phyloP scores from a whole-genome alignment of 306 rosid species.

The Citrullus mucosospermus region DNA sequence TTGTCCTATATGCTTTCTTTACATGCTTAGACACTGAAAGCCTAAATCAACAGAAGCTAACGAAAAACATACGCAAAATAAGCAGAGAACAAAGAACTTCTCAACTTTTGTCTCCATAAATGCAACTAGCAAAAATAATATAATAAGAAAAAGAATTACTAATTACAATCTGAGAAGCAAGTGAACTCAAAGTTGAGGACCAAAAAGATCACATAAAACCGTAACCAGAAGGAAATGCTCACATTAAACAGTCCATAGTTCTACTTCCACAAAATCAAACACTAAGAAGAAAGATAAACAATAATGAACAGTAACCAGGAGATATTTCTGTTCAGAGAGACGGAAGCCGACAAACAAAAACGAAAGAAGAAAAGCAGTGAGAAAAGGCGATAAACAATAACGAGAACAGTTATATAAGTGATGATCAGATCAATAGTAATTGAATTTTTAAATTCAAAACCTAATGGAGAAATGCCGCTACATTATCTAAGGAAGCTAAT shows the following conservation, averaged over 20 bases:
- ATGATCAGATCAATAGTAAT: neutral
- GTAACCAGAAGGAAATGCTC: neutral
- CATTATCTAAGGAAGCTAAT: neutral
- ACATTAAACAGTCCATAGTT: neutral
- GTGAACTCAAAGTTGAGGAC: neutral
- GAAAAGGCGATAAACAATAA: neutral
- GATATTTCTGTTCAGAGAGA: neutral
- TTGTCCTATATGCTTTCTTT: neutral
- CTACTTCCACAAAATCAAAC: neutral
- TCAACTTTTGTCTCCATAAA: neutral
- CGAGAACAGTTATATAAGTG: neutral
- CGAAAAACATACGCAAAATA: neutral
- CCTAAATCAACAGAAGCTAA: neutral
- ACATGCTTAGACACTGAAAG: neutral
- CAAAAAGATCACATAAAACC: neutral
- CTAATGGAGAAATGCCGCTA: neutral
- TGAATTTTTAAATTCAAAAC: neutral
- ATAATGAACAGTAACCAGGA: neutral
- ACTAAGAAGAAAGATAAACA: neutral
- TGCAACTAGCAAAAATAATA: neutral
- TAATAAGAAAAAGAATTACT: neutral
- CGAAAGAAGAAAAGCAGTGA: neutral
- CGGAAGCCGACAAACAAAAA: neutral
- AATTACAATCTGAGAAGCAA: neutral
- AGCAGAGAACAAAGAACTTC: neutral